Percentiles rank a stretch among this genome's conserved stretches.
Evolutionary conservation across 2,329 filamentous ascomycete genomes (phyloP).

Genomic region (Lecanicillium sp.): DNA sequence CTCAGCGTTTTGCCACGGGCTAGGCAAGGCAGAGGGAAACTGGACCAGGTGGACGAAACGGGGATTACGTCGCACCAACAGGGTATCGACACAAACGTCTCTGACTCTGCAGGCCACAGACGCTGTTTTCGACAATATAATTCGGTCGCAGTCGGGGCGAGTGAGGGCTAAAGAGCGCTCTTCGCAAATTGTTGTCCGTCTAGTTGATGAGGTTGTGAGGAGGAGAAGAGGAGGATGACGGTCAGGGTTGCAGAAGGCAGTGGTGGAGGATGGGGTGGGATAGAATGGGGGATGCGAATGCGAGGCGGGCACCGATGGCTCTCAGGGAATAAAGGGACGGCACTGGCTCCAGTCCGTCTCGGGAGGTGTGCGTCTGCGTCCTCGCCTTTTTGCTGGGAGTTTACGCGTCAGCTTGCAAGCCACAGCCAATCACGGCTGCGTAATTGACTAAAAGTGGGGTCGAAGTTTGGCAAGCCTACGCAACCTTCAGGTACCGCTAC

Average conservation of each 20-base stretch:
- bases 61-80: not conserved
- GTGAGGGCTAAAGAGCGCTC: not conserved
- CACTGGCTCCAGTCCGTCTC: slow-evolving; percentile 8
- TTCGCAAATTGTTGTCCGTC: not conserved
- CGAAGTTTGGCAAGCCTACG: slow-evolving; percentile 6
- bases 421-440: slow-evolving; percentile 14
- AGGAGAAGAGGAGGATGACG: not conserved
- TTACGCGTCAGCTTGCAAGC: slow-evolving; percentile 23
- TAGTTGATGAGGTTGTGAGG: not conserved
- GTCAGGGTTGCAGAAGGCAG: not conserved
- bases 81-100: no score
- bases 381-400: slow-evolving; percentile 11
- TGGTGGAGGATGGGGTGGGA: not conserved
- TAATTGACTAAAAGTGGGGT: slow-evolving; percentile 5
- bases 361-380: slow-evolving; percentile 9
- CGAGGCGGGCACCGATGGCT: not conserved
- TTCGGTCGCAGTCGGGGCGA: slow-evolving; percentile 3
- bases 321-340: slow-evolving; percentile 6
- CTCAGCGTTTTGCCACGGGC: slow-evolving; percentile 12
- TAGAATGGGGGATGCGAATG: slow-evolving; percentile 2
- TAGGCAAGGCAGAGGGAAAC: not conserved
- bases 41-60: slow-evolving; percentile 7
- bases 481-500: slow-evolving; percentile 9
- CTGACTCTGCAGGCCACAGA: no score
- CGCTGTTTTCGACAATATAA: not conserved